Evolutionary conservation across 1,284 basidiomycete species (phyloP), one percentile per base, ranked within the genome.

Genomic region (Fomitiporia mediterranea): DNA sequence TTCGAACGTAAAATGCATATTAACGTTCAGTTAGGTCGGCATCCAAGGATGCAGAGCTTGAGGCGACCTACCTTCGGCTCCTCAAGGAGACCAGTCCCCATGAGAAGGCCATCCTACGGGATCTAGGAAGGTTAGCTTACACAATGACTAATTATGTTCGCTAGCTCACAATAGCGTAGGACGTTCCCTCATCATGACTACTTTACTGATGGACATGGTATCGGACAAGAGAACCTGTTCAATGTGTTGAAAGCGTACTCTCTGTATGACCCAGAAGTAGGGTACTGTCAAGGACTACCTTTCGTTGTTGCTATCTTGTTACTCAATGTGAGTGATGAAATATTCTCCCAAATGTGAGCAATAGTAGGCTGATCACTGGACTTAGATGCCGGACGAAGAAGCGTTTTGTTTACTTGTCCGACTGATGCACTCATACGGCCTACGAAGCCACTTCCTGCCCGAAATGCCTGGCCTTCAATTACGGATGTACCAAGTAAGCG

Each of bases 201-300:
- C 73, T 99, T 98, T 70, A 91, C 86, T 52, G 90, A 92, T 59
- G 91, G 89, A 1, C 86, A 89, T 65, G 94, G 94, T 1, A 86
- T 94, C 19, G 96, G 96, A 0, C 95, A 98, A 69, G 96, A 98
- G 69, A 94, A 96, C 63, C 72, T 99, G 35, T 98, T 95, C 76
- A 98, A 98, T 69, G 95, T 99, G 47, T 80, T 98, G 40, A 98
- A 98, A 70, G 97, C 96, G 6, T 99, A 98, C 69, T 97, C 94
- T 28, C 68, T 99, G 80, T 89, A 70, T 66, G 96, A 99, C 70
- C 81, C 89, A 15, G 89, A 94, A 70, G 95, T 98, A 15, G 96
- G 96, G 2, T 99, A 99, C 67, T 98, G 95, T 62, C 96, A 99
- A 73, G 96, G 96, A 1, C 70, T 97, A 48, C 93, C 94, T 1